phyloP scores from a whole-genome alignment of 2,329 filamentous ascomycete genomes.

The Pseudocercospora cruenta region DNA sequence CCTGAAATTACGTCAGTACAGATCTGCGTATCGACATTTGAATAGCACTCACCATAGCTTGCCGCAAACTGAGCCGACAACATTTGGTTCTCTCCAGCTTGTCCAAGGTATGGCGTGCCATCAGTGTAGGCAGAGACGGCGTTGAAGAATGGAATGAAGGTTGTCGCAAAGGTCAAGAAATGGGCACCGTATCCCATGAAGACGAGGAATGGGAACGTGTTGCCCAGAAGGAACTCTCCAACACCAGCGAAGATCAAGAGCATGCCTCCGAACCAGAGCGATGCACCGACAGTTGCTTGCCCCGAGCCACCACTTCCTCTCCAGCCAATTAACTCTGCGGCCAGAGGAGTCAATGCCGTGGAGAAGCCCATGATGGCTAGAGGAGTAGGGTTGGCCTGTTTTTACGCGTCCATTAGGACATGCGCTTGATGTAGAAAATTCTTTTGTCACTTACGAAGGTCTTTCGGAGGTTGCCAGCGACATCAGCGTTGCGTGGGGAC shows the following conservation, averaged over 20 bases:
- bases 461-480: conserved; percentile 24
- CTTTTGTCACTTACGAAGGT: conserved; percentile 19
- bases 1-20: conserved; percentile 12
- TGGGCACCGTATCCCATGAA: conserved; percentile 31
- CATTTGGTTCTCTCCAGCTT: conserved; percentile 16
- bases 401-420: background rate
- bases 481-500: conserved; percentile 22
- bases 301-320: conserved; percentile 17
- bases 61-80: conserved; percentile 23
- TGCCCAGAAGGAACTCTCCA: conserved; percentile 43
- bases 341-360: conserved; percentile 25
- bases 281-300: conserved; percentile 26
- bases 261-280: conserved; percentile 40
- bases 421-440: conserved; percentile 5
- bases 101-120: conserved; percentile 24
- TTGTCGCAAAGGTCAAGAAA: conserved; percentile 27
- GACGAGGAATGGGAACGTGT: conserved; percentile 35
- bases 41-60: conserved; percentile 23
- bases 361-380: conserved; percentile 30
- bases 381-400: conserved; percentile 23
- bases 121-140: conserved; percentile 26
- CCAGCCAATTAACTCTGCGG: conserved; percentile 26
- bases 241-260: conserved; percentile 40
- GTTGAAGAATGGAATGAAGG: conserved; percentile 28
- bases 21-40: background rate